phyloP scores from a whole-genome alignment of 139 green algal genomes.

The Deuterostichococcus epilithicus region DNA sequence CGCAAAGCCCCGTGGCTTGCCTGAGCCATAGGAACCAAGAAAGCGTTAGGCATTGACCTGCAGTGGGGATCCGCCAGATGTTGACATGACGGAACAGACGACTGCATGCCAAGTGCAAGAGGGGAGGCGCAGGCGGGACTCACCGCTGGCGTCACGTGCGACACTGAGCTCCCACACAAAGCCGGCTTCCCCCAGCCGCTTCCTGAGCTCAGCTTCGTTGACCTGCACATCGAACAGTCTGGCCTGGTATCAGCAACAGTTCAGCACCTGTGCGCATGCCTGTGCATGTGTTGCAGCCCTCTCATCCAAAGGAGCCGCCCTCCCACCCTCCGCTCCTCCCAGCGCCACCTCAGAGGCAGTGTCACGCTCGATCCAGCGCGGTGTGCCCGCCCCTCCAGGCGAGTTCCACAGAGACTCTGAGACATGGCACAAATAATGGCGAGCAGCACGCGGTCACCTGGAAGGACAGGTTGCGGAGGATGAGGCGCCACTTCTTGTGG shows the following conservation, averaged over 20 bases:
- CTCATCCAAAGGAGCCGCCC: too few species aligned
- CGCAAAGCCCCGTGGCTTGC: constrained; percentile 75
- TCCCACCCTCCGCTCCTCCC: too few species aligned
- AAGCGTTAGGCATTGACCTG: neutral
- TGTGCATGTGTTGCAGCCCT: neutral
- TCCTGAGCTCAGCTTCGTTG: constrained; percentile 48
- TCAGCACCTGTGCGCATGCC: neutral
- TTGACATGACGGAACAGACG: too few species aligned
- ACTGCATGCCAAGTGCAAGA: too few species aligned
- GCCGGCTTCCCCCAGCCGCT: constrained; percentile 39
- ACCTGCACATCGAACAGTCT: constrained; percentile 38
- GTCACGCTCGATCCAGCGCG: neutral
- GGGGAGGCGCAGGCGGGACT: too few species aligned
- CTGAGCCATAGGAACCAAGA: constrained; percentile 7
- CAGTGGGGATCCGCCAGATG: neutral
- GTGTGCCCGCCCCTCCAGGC: neutral
- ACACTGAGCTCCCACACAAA: constrained; percentile 33
- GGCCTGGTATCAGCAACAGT: neutral
- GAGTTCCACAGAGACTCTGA: neutral
- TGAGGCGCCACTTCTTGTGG: constrained; percentile 86
- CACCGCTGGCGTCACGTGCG: neutral
- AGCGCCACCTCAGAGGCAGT: too few species aligned
- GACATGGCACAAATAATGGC: too few species aligned
- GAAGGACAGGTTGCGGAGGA: constrained; percentile 89
- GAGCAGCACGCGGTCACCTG: constrained; percentile 53